phyloP scores from a whole-genome alignment of 768 basidiomycete genomes.

The Collybiopsis luxurians region DNA sequence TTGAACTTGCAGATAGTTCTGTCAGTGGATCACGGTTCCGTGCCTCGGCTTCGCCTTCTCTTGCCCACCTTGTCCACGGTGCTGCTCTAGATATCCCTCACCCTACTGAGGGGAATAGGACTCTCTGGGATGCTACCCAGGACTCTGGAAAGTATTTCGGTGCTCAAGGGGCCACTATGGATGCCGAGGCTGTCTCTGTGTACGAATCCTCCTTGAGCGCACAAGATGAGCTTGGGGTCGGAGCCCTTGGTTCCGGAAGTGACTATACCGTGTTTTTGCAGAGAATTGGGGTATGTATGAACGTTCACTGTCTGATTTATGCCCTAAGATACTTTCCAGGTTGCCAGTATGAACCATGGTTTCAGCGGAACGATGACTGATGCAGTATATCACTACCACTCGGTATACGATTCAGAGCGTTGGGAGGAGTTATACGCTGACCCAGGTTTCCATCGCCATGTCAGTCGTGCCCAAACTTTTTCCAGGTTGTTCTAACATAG shows the following conservation, averaged over 20 bases:
- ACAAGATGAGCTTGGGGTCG: conserved; percentile 39
- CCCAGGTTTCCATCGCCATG: conserved; percentile 58
- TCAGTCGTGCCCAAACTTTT: conserved; percentile 20
- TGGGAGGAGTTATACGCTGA: conserved; percentile 68
- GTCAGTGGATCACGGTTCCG: conserved; percentile 54
- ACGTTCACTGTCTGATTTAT: conserved; percentile 5
- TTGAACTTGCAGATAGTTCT: conserved; percentile 43
- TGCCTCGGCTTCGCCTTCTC: conserved; percentile 56
- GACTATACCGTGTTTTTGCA: conserved; percentile 95
- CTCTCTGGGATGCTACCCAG: conserved; percentile 57
- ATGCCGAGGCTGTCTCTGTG: conserved; percentile 38
- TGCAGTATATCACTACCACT: conserved; percentile 60
- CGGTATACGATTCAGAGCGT: conserved; percentile 53
- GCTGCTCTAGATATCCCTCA: conserved; percentile 57
- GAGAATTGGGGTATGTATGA: conserved; percentile 46
- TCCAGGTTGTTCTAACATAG: background rate
- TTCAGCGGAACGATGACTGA: conserved; percentile 22
- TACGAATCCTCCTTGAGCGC: conserved; percentile 32
- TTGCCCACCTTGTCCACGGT: conserved; percentile 54
- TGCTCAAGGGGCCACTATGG: conserved; percentile 15
- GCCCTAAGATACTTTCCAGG: no score
- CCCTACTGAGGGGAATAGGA: conserved; percentile 45
- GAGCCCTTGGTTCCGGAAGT: conserved; percentile 76
- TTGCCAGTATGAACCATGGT: conserved; percentile 18
- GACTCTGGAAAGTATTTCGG: conserved; percentile 40